Base-by-base conservation (phyloP, 352 stramenopile genomes). In the Phytophthora pinifolia region DNA sequence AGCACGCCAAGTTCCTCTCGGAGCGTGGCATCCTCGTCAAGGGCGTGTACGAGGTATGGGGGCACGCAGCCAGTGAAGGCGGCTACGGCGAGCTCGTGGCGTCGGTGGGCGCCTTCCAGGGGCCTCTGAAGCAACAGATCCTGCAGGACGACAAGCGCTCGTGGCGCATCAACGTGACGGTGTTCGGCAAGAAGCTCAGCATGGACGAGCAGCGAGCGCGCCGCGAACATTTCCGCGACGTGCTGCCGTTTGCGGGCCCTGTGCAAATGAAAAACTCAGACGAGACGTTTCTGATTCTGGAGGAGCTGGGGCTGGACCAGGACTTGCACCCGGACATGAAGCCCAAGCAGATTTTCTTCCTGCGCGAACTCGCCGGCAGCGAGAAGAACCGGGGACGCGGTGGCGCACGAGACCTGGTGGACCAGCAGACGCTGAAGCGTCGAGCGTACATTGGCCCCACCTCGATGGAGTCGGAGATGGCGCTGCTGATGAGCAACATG, bases 381-480 rank as follows among this genome's bases (percentile, higher is more conserved):
- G 81, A 88, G 41, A 80, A 79, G 42, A 91, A 91, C 52, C 72
- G 81, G 54, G 81, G 81, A 14, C 78, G 81, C 1, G 81, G 81
- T 2, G 81, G 81, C 7, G 76, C 67, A 8, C 65, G 83, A 45
- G 87, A 94, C 52, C 62, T 93, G 15, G 64, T 98, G 8, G 82
- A 96, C 53, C 72, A 96, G 39, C 97, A 96, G 55, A 97, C 91
- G 53, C 75, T 99, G 20, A 98, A 98, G 67, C 89, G 93, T 54
- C 79, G 96, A 58, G 69, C 76, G 18, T 99, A 98, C 74, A 91
- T 99, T 29, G 97, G 97, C 1, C 97, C 97, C 6, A 99, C 97
- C 4, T 98, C 88, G 25, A 98, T 99, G 91, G 96, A 99, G 73
- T 94, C 89, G 31, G 96, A 99, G 62, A 89, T 99, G 52, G 91